Conservation (phyloP, 176 grass and related monocot species). For the Juncus inflexus region DNA sequence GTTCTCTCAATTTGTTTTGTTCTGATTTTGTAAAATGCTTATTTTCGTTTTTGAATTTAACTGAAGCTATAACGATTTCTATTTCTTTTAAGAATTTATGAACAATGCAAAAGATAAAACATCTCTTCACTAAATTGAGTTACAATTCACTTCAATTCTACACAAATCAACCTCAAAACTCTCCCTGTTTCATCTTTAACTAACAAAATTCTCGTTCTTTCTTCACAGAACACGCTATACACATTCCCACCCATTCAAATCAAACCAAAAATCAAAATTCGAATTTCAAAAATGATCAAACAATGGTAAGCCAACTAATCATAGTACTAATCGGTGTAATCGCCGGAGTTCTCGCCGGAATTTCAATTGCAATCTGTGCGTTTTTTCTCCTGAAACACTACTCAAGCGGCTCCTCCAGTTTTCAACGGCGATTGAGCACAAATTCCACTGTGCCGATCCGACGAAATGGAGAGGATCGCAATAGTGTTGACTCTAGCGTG, state of each 20-base stretch:
- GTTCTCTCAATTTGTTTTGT: neutral
- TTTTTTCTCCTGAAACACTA: constrained; percentile 48
- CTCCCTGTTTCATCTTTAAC: neutral
- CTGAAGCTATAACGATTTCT: neutral
- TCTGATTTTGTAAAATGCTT: constrained; percentile 1
- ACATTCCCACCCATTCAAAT: neutral
- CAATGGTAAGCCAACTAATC: constrained; percentile 33
- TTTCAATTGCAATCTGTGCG: constrained; percentile 39
- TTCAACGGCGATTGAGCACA: constrained; percentile 25
- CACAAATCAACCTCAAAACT: neutral
- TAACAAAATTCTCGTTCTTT: constrained; percentile 3
- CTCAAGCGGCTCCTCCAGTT: constrained; percentile 24
- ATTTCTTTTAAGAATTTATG: constrained; percentile 6
- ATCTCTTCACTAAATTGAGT: neutral
- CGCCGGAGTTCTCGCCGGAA: constrained; percentile 34
- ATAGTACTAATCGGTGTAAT: constrained; percentile 41
- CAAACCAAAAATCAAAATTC: neutral
- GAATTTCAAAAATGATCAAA: neutral
- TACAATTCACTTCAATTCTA: constrained; percentile 2
- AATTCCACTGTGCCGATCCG: constrained; percentile 42
- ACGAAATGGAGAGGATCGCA: constrained; percentile 31
- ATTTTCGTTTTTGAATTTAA: neutral
- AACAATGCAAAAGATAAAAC: neutral
- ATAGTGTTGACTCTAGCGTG: constrained; percentile 49
- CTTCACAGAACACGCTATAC: constrained; percentile 9